Evolutionary conservation across 1,284 basidiomycete genomes (phyloP).

Genomic region (Pseudozyma hubeiensis): DNA sequence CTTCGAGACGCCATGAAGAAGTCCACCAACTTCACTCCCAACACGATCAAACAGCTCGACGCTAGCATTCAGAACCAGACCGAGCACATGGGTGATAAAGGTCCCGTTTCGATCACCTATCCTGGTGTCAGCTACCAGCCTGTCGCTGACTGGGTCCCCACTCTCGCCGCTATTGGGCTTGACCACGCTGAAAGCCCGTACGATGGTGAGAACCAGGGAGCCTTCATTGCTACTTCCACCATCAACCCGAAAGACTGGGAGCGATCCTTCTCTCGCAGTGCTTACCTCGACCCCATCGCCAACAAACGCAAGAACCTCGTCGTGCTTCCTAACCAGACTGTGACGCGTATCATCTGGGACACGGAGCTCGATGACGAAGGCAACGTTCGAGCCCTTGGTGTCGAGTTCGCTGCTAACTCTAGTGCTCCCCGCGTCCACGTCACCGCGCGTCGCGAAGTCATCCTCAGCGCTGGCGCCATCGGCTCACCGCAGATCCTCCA

Average conservation of each 20-base stretch:
- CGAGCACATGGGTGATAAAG: slow-evolving; percentile 43
- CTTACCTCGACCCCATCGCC: slow-evolving; percentile 55
- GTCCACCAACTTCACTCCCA: slow-evolving; percentile 42
- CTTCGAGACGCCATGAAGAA: slow-evolving; percentile 54
- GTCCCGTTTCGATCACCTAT: slow-evolving; percentile 54
- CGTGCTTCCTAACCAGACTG: slow-evolving; percentile 58
- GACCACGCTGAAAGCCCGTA: slow-evolving; percentile 38
- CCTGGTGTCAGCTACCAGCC: slow-evolving; percentile 52
- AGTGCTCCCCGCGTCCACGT: slow-evolving; percentile 39
- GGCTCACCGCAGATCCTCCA: slow-evolving; percentile 72
- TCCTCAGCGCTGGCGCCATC: slow-evolving; percentile 65
- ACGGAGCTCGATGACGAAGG: slow-evolving; percentile 28
- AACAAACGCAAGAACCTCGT: slow-evolving; percentile 55
- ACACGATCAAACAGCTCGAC: slow-evolving; percentile 29
- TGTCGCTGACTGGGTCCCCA: slow-evolving; percentile 51
- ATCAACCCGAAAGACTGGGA: slow-evolving; percentile 56
- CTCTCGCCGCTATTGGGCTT: slow-evolving; percentile 33
- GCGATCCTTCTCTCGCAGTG: slow-evolving; percentile 55
- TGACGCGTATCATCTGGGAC: slow-evolving; percentile 53
- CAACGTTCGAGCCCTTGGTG: slow-evolving; percentile 44
- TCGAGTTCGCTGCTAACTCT: slow-evolving; percentile 49
- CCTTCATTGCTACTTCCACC: slow-evolving; percentile 53
- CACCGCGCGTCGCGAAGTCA: slow-evolving; percentile 61
- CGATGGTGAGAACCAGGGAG: slow-evolving; percentile 56
- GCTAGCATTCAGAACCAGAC: slow-evolving; percentile 38